phyloP scores from a whole-genome alignment of 345 rosid species.

The Camelina hispida region DNA sequence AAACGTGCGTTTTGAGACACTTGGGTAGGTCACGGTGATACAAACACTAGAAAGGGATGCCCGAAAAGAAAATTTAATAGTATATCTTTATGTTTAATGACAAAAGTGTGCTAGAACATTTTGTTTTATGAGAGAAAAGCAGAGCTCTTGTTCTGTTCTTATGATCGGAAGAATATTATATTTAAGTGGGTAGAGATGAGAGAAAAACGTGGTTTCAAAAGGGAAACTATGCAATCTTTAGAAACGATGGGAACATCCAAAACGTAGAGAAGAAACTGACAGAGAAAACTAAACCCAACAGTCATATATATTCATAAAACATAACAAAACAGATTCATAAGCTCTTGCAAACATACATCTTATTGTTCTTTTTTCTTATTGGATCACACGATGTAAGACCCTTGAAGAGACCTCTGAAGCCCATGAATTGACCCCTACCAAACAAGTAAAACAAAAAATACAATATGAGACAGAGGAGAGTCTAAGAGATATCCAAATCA shows the following conservation, averaged over 20 bases:
- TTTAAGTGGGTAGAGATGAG: neutral
- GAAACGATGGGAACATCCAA: neutral
- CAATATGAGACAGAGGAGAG: neutral
- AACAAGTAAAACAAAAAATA: neutral
- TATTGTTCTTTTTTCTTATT: neutral
- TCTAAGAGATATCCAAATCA: neutral
- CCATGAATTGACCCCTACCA: neutral
- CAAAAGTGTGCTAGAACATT: neutral
- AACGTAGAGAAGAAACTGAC: neutral
- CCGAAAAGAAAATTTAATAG: neutral
- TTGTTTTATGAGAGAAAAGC: neutral
- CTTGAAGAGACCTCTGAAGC: constrained; percentile 4
- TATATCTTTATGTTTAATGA: neutral
- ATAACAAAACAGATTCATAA: constrained; percentile 10
- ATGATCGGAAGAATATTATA: neutral
- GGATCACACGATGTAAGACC: neutral
- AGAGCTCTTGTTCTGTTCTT: constrained; percentile 8
- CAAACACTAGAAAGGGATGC: neutral
- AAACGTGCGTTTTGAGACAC: constrained; percentile 39
- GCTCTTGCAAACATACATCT: constrained; percentile 18
- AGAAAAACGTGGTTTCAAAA: neutral
- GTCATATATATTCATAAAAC: constrained; percentile 25
- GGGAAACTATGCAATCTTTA: neutral
- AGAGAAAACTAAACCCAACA: neutral
- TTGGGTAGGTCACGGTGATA: constrained; percentile 26